A percentile compares a stretch with the other conserved stretches of the same genome.
Conservation (phyloP, 345 rosid species). For the Hibiscus syriacus region DNA sequence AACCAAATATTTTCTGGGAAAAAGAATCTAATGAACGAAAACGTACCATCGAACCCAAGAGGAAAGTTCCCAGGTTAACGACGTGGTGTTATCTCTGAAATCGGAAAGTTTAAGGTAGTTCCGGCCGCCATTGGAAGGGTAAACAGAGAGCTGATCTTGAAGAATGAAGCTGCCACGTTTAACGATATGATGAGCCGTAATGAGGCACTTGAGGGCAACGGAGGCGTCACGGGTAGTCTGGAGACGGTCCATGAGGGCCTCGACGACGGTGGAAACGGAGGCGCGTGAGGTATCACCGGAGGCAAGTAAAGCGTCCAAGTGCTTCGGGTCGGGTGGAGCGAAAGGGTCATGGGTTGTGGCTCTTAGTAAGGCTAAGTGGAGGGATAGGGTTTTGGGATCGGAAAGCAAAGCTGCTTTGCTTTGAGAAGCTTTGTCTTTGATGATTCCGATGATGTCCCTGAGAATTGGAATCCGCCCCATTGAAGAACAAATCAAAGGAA, state of each 20-base stretch:
- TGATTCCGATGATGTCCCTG: constrained; percentile 40
- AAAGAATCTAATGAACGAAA: not conserved
- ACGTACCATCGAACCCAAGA: constrained; percentile 89
- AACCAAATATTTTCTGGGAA: too few relatives aligned
- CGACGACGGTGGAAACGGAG: constrained; percentile 58
- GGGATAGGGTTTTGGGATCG: constrained; percentile 37
- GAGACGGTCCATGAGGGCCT: constrained; percentile 79
- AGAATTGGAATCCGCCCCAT: constrained; percentile 54
- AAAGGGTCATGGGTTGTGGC: constrained; percentile 77
- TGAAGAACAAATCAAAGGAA: too few relatives aligned
- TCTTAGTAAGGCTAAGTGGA: constrained; percentile 53
- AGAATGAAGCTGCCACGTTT: constrained; percentile 76
- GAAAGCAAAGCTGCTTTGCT: constrained; percentile 66
- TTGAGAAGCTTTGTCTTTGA: constrained; percentile 39
- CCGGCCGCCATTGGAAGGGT: constrained; percentile 69
- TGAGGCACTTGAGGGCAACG: constrained; percentile 72
- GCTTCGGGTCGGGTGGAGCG: constrained; percentile 46
- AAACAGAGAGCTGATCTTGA: constrained; percentile 80
- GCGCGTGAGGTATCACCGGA: constrained; percentile 64
- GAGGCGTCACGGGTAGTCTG: constrained; percentile 64
- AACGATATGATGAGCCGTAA: constrained; percentile 53
- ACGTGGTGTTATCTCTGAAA: constrained; percentile 54
- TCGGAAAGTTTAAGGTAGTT: constrained; percentile 72
- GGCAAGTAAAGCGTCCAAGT: constrained; percentile 54
- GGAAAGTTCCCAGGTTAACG: constrained; percentile 74